Evolutionary conservation across 441 rosid species (phyloP).

Genomic region (Oxalis stricta): DNA sequence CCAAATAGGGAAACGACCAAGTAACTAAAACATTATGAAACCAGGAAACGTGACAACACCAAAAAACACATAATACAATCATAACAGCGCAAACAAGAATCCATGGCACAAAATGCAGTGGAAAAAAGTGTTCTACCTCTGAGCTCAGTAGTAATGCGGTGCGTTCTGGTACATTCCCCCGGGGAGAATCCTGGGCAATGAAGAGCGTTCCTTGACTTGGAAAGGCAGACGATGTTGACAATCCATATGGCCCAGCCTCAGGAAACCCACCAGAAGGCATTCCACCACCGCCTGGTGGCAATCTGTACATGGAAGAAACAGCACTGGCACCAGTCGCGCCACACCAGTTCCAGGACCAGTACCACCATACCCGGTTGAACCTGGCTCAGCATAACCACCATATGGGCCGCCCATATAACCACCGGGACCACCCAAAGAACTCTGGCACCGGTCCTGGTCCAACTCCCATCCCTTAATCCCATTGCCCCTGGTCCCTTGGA

Average conservation of each 20-base stretch:
- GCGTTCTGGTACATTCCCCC: conserved; percentile 72
- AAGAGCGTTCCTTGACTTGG: conserved; percentile 49
- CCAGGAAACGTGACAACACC: background rate
- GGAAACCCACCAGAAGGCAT: conserved; percentile 56
- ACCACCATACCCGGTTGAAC: conserved; percentile 4
- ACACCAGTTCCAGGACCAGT: conserved; percentile 25
- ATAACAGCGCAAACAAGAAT: background rate
- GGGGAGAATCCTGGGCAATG: conserved; percentile 63
- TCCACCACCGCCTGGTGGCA: conserved; percentile 42
- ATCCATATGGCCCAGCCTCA: conserved; percentile 47
- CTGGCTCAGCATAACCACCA: conserved; percentile 35
- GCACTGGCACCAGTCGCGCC: conserved; percentile 21
- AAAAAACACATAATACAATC: background rate
- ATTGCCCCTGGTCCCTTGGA: conserved; percentile 20
- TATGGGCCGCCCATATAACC: conserved; percentile 29
- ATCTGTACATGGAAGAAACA: conserved; percentile 41
- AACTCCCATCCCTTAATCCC: conserved; percentile 31
- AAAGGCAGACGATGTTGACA: conserved; percentile 35
- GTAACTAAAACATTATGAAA: background rate
- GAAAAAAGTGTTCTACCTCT: no score
- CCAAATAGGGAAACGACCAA: no score
- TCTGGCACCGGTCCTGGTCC: conserved; percentile 19
- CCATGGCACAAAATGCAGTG: background rate
- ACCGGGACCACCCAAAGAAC: conserved; percentile 25
- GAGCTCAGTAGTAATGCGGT: conserved; percentile 69